These are phyloP conservation scores for Trypanosomatidae sp. DNA, from an alignment of 208 protist genomes.

Conservation along the genomic window DNA sequence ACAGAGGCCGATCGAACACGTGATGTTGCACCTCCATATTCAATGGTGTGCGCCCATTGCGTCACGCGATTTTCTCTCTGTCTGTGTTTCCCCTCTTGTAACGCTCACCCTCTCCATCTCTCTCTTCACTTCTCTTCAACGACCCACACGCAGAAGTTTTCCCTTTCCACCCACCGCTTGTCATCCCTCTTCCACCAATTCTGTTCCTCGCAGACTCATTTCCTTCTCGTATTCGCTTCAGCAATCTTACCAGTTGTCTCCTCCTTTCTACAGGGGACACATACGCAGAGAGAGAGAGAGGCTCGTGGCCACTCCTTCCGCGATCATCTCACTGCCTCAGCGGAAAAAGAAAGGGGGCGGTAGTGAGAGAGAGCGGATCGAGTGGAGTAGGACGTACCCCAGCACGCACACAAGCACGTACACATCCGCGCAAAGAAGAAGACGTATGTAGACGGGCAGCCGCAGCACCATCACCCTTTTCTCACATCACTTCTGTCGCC, in stretches of 20 bases:
- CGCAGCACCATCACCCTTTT: background rate
- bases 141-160: background rate
- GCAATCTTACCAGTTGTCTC: background rate
- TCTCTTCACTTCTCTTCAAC: background rate
- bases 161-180: background rate
- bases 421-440: background rate
- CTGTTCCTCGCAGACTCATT: background rate
- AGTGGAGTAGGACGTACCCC: background rate
- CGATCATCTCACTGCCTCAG: background rate
- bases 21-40: background rate
- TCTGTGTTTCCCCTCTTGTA: background rate
- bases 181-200: background rate
- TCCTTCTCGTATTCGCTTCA: background rate
- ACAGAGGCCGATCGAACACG: background rate
- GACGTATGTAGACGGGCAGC: background rate
- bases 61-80: background rate
- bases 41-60: background rate
- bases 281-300: background rate
- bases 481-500: conserved; percentile 17
- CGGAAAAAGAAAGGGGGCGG: background rate
- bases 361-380: background rate
- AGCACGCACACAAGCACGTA: background rate
- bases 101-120: background rate
- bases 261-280: background rate
- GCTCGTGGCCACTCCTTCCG: background rate